Evolutionary conservation across 768 basidiomycete species (phyloP).

Genomic region (Auriscalpium microsporum): DNA sequence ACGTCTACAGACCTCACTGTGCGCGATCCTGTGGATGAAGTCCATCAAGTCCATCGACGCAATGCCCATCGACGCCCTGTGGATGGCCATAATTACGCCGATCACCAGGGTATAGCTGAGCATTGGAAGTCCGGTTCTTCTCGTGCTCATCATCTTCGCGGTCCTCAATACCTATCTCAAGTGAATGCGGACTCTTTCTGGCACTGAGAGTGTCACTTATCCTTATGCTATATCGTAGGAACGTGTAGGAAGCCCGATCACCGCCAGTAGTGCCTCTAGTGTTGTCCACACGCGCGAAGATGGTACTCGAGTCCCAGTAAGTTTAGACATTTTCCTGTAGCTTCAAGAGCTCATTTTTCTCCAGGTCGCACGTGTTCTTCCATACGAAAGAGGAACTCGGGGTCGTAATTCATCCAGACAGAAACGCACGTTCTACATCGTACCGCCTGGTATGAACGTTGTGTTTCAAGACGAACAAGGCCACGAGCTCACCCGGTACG

Average conservation of each 20-base stretch:
- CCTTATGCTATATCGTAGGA: neutral
- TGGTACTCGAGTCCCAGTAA: constrained; percentile 8
- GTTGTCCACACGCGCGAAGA: constrained; percentile 10
- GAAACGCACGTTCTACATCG: constrained; percentile 14
- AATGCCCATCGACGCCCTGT: no score
- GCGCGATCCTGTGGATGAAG: no score
- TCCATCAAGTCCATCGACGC: no score
- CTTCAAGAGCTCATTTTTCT: neutral
- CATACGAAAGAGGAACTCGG: neutral
- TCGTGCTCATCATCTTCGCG: no score
- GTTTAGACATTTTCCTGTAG: neutral
- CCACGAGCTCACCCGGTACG: constrained; percentile 12
- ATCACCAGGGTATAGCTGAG: neutral
- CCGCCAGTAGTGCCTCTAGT: constrained; percentile 9
- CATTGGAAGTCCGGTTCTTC: neutral
- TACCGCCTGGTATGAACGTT: constrained; percentile 16
- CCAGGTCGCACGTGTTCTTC: neutral
- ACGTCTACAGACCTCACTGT: no score
- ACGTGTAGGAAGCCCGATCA: neutral
- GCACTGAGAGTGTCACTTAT: neutral
- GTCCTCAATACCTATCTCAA: no score
- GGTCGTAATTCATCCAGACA: neutral
- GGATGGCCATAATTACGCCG: no score
- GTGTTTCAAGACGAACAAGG: constrained; percentile 14
- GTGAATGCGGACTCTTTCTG: neutral